phyloP scores from a whole-genome alignment of 1,139 yeast species.

The Kodamaea sp. region DNA sequence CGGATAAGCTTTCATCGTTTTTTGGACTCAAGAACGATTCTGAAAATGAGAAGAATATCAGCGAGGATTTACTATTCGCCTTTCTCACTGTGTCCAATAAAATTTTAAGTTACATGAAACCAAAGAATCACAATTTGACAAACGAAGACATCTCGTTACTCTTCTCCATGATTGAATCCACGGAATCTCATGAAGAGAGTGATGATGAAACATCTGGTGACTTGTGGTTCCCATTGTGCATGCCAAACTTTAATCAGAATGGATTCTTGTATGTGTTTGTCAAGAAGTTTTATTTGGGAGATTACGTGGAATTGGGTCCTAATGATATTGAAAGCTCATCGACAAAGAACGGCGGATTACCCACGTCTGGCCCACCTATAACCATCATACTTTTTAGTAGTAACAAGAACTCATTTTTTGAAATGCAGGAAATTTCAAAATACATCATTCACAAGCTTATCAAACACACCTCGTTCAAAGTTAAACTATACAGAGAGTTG shows the following conservation, averaged over 20 bases:
- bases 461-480: conserved; percentile 33
- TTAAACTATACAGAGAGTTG: conserved; percentile 40
- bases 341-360: conserved; percentile 4
- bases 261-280: conserved; percentile 88
- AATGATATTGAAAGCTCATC: background rate
- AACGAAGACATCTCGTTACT: conserved; percentile 37
- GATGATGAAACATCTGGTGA: conserved; percentile 53
- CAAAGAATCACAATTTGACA: conserved; percentile 33
- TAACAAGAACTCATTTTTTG: conserved; percentile 78
- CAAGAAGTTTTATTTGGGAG: conserved; percentile 49
- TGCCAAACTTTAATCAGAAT: conserved; percentile 84
- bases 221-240: conserved; percentile 90
- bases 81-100: conserved; percentile 25
- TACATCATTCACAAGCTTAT: conserved; percentile 49
- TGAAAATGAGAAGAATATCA: conserved; percentile 16
- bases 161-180: conserved; percentile 26
- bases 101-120: conserved; percentile 35
- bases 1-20: conserved; percentile 11
- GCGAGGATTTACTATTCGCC: conserved; percentile 39
- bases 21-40: conserved; percentile 10
- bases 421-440: conserved; percentile 62
- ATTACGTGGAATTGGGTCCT: conserved; percentile 18
- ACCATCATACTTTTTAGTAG: conserved; percentile 78
- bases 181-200: conserved; percentile 11
- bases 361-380: conserved; percentile 28